Conservation (phyloP, 257 asterid genomes). For the Solanum acaule region DNA sequence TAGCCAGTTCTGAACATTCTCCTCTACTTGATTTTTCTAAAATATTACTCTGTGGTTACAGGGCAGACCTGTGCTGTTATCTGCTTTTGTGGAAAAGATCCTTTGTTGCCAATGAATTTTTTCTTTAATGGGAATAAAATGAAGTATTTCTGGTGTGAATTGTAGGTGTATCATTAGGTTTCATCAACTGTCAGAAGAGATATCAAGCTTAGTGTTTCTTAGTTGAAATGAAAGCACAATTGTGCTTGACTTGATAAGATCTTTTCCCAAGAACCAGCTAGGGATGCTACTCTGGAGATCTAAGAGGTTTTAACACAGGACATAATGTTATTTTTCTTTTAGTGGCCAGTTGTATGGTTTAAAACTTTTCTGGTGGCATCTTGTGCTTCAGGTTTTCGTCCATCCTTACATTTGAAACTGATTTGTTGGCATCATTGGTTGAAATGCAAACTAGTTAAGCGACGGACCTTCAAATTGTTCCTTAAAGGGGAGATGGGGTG, state of each 20-base stretch:
- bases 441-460: not conserved
- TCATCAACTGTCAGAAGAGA: not conserved
- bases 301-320: not conserved
- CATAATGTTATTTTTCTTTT: not conserved
- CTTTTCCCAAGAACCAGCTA: not conserved
- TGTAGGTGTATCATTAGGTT: not conserved
- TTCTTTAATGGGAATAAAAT: not conserved
- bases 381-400: not conserved
- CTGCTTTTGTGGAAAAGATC: not conserved
- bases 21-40: not conserved
- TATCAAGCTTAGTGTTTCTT: not conserved
- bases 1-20: constrained; percentile 49
- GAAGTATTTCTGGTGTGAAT: not conserved
- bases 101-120: not conserved
- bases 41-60: not conserved
- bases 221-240: not conserved
- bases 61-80: not conserved
- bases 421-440: not conserved
- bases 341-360: not conserved
- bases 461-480: not conserved
- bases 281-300: not conserved
- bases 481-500: not conserved
- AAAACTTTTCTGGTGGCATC: not conserved
- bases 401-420: not conserved
- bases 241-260: not conserved